Evolutionary conservation across 1,139 yeast genomes (phyloP).

Genomic region (Eremothecium coryli): DNA sequence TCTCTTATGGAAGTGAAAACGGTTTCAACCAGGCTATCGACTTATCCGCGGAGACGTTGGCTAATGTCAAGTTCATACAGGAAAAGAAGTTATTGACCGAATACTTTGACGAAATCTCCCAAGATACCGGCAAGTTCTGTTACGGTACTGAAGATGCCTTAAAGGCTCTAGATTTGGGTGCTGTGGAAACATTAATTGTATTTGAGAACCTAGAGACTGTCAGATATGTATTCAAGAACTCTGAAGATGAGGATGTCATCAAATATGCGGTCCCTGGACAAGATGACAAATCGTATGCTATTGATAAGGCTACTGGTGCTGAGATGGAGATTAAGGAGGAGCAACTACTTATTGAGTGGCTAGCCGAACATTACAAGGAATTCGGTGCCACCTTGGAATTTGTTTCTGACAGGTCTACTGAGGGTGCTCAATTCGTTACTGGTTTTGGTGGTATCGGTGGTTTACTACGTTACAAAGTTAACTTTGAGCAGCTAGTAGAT

Average conservation of each 20-base stretch:
- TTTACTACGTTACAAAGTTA: slow-evolving; percentile 86
- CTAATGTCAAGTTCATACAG: slow-evolving; percentile 94
- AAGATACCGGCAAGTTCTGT: slow-evolving; percentile 94
- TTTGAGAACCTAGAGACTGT: slow-evolving; percentile 81
- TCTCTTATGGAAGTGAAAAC: slow-evolving; percentile 97
- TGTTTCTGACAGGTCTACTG: slow-evolving; percentile 91
- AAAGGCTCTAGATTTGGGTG: slow-evolving; percentile 92
- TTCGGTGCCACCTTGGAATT: slow-evolving; percentile 94
- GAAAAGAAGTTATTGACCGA: slow-evolving; percentile 89
- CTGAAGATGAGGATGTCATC: slow-evolving; percentile 69
- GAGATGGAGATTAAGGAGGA: slow-evolving; percentile 84
- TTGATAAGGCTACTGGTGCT: slow-evolving; percentile 77
- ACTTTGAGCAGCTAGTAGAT: slow-evolving; percentile 87
- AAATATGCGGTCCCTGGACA: slow-evolving; percentile 65
- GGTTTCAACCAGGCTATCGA: slow-evolving; percentile 99
- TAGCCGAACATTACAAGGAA: slow-evolving; percentile 89
- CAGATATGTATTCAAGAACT: slow-evolving; percentile 76
- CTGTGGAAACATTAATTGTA: slow-evolving; percentile 86
- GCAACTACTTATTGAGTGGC: slow-evolving; percentile 86
- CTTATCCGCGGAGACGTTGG: slow-evolving; percentile 88
- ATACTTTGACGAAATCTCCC: slow-evolving; percentile 94
- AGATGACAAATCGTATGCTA: slow-evolving; percentile 65
- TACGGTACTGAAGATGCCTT: slow-evolving; percentile 94
- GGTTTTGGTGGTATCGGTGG: slow-evolving; percentile 99
- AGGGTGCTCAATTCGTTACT: slow-evolving; percentile 95